phyloP scores from a whole-genome alignment of 2,329 filamentous ascomycete genomes.

The Escovopsis weberi region DNA sequence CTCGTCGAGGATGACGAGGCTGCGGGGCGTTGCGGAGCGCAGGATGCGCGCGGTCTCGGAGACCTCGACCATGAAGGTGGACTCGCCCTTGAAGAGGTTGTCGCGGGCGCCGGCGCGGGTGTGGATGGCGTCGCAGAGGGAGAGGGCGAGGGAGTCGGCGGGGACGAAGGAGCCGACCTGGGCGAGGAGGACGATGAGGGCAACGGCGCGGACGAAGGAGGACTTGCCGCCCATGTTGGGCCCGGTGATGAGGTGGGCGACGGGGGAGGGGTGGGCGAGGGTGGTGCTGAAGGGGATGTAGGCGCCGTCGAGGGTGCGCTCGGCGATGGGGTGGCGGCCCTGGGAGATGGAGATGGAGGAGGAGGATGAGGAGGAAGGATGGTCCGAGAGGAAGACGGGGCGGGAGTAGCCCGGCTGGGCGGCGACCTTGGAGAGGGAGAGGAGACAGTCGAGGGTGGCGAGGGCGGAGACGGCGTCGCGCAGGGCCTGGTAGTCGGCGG shows the following conservation, averaged over 20 bases:
- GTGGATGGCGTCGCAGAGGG: conserved; percentile 80
- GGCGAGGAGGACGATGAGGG: conserved; percentile 82
- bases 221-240: conserved; percentile 99
- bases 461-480: conserved; percentile 80
- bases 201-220: conserved; percentile 87
- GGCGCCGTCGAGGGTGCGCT: conserved; percentile 67
- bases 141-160: conserved; percentile 56
- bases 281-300: conserved; percentile 86
- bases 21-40: conserved; percentile 71
- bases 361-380: conserved; percentile 51
- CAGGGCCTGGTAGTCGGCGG: conserved; percentile 73
- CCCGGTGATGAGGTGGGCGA: conserved; percentile 80
- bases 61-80: conserved; percentile 96
- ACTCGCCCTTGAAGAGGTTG: conserved; percentile 89
- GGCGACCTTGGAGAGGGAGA: conserved; percentile 75
- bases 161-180: conserved; percentile 93
- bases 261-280: conserved; percentile 48
- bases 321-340: conserved; percentile 90
- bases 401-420: conserved; percentile 77
- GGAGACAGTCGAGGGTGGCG: conserved; percentile 75
- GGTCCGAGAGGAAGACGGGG: conserved; percentile 45
- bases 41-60: conserved; percentile 86
- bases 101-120: conserved; percentile 94
- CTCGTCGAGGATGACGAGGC: conserved; percentile 86
- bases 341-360: conserved; percentile 46